A percentile compares a stretch with the other conserved stretches of the same genome.
Evolutionary conservation across 805 yeast genomes (phyloP).

Genomic region (Candida nitratophila): DNA sequence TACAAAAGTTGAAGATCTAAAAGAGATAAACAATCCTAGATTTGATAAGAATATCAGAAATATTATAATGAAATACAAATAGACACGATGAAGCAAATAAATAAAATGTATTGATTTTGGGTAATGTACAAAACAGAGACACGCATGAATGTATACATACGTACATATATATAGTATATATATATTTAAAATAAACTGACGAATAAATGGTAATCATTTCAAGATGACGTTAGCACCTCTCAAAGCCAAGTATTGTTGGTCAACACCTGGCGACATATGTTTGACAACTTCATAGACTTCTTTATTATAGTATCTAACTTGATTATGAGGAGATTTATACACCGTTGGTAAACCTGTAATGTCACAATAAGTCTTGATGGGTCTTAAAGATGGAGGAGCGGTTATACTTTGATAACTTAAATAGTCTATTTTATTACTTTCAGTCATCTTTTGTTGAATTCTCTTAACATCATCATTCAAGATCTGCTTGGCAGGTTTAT

Average conservation of each 20-base stretch:
- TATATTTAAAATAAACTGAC: neutral
- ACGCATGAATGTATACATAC: too few relatives aligned
- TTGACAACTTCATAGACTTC: slow-evolving; percentile 76
- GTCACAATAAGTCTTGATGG: slow-evolving; percentile 83
- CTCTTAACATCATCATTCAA: slow-evolving; percentile 74
- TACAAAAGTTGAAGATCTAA: slow-evolving; percentile 26
- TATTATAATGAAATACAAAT: slow-evolving; percentile 12
- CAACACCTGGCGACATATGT: slow-evolving; percentile 82
- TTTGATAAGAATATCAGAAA: slow-evolving; percentile 22
- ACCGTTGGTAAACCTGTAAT: slow-evolving; percentile 80
- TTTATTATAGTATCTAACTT: slow-evolving; percentile 70
- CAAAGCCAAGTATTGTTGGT: slow-evolving; percentile 83
- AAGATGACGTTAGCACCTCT: slow-evolving; percentile 85
- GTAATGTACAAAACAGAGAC: neutral
- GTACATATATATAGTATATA: neutral
- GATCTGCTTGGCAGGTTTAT: slow-evolving; percentile 69
- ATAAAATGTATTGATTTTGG: neutral
- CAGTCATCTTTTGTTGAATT: slow-evolving; percentile 32
- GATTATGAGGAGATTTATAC: slow-evolving; percentile 69
- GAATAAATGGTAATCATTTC: slow-evolving; percentile 29
- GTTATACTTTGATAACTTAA: slow-evolving; percentile 65
- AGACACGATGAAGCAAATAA: slow-evolving; percentile 8
- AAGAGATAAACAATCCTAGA: slow-evolving; percentile 22
- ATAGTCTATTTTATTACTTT: slow-evolving; percentile 27
- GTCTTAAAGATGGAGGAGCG: slow-evolving; percentile 84